phyloP scores from a whole-genome alignment of 441 rosid species.

The Cnidoscolus chayamansa region DNA sequence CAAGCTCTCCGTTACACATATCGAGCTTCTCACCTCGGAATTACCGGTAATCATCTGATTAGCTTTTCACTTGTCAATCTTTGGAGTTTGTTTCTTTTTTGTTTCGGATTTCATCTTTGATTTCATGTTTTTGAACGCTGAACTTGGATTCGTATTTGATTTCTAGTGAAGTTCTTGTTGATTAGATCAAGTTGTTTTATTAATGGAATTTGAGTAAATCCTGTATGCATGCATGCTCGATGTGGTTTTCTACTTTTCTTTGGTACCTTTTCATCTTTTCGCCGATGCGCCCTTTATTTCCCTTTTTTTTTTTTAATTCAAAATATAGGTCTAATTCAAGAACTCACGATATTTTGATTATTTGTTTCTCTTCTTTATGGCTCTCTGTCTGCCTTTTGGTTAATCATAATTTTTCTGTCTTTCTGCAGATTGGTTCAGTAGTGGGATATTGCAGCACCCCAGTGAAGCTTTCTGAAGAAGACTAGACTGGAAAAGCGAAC shows the following conservation, averaged over 20 bases:
- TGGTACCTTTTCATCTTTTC: too few relatives aligned
- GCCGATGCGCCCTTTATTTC: neutral
- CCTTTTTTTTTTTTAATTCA: neutral
- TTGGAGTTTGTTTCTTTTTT: neutral
- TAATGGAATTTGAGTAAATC: neutral
- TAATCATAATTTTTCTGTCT: neutral
- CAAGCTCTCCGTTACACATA: neutral
- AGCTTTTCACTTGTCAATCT: neutral
- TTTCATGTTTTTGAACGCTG: neutral
- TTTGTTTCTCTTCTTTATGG: neutral
- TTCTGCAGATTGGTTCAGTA: slow-evolving; percentile 20
- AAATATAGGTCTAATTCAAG: neutral
- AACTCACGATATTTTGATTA: neutral
- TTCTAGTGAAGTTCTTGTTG: neutral
- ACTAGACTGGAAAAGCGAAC: slow-evolving; percentile 17
- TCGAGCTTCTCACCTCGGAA: slow-evolving; percentile 23
- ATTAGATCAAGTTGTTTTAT: neutral
- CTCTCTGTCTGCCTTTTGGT: neutral
- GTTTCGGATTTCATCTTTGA: slow-evolving; percentile 8
- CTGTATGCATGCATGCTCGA: neutral
- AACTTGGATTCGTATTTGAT: neutral
- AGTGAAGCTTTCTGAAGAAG: slow-evolving; percentile 23
- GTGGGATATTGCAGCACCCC: neutral
- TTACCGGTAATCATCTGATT: slow-evolving; percentile 31
- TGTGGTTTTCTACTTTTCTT: neutral